phyloP scores from a whole-genome alignment of 768 basidiomycete species.

The Aureoboletus auriporus region DNA sequence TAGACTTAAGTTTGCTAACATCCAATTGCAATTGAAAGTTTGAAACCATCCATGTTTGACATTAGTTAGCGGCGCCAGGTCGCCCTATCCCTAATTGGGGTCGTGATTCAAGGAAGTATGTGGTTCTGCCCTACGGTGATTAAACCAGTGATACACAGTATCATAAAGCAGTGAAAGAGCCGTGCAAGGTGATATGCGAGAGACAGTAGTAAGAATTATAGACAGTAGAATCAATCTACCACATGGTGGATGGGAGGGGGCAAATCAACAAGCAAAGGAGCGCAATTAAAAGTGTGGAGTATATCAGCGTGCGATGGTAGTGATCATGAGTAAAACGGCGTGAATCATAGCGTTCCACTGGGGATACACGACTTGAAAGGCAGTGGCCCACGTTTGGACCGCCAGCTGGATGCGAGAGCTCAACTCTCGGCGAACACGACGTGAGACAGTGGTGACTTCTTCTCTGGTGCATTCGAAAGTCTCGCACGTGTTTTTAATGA shows the following conservation, averaged over 20 bases:
- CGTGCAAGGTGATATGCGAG: neutral
- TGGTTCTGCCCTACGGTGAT: neutral
- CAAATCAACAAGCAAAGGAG: conserved; percentile 10
- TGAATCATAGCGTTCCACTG: too few relatives aligned
- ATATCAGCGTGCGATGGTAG: too few relatives aligned
- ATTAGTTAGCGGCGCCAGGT: too few relatives aligned
- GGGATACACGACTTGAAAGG: too few relatives aligned
- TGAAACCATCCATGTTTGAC: too few relatives aligned
- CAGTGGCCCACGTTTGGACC: too few relatives aligned
- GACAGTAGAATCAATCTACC: conserved; percentile 28
- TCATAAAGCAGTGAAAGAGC: conserved; percentile 8
- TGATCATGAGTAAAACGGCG: too few relatives aligned
- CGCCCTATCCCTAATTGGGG: too few relatives aligned
- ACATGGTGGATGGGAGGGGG: neutral
- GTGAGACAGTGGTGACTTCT: conserved; percentile 25
- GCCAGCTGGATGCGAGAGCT: conserved; percentile 7
- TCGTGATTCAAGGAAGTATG: neutral
- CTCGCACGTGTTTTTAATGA: conserved; percentile 4
- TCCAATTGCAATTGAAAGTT: too few relatives aligned
- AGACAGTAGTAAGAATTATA: conserved; percentile 6
- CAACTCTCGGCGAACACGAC: conserved; percentile 19
- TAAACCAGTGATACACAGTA: conserved; percentile 28
- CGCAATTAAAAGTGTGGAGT: conserved; percentile 4
- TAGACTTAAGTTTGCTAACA: too few relatives aligned
- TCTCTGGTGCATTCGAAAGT: conserved; percentile 12